Percentiles rank a stretch among this genome's conserved stretches.
Conservation (phyloP, 768 basidiomycete species). For the Tylopilus balloui region DNA sequence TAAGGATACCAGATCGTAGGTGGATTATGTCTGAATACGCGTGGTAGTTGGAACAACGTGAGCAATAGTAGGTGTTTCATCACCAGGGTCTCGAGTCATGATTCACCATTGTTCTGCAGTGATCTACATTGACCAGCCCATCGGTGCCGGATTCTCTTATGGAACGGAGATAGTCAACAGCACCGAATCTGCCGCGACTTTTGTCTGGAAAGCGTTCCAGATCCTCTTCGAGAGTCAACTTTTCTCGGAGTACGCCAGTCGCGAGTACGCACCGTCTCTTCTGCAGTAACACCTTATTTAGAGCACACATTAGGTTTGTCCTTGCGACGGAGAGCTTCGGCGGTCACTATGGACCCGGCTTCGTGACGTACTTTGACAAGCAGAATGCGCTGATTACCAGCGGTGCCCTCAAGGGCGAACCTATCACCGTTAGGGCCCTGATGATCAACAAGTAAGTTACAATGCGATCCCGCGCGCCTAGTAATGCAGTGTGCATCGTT, state of each 20-base stretch:
- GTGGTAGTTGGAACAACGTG: constrained; percentile 57
- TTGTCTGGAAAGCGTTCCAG: constrained; percentile 64
- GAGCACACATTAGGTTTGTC: constrained; percentile 42
- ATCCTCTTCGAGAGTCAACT: constrained; percentile 52
- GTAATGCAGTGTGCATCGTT: neutral
- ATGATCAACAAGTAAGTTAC: constrained; percentile 57
- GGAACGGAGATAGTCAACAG: constrained; percentile 53
- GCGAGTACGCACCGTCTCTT: constrained; percentile 41
- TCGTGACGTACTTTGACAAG: constrained; percentile 60
- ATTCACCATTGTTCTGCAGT: constrained; percentile 34
- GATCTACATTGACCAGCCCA: constrained; percentile 68
- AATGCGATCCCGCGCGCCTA: neutral
- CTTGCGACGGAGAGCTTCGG: constrained; percentile 66
- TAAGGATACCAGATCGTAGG: constrained; percentile 13
- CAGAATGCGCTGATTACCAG: constrained; percentile 51
- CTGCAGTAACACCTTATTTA: neutral
- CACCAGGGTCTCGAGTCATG: neutral
- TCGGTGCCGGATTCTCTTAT: constrained; percentile 61
- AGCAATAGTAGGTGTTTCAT: constrained; percentile 49
- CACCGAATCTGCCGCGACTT: constrained; percentile 47
- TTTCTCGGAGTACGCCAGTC: constrained; percentile 47
- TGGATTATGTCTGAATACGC: neutral
- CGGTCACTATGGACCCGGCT: constrained; percentile 62
- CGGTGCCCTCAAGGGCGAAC: constrained; percentile 44
- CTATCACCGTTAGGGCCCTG: constrained; percentile 51